phyloP scores from a whole-genome alignment of 2,329 filamentous ascomycete species.

The Trichoderma atrobrunneum region DNA sequence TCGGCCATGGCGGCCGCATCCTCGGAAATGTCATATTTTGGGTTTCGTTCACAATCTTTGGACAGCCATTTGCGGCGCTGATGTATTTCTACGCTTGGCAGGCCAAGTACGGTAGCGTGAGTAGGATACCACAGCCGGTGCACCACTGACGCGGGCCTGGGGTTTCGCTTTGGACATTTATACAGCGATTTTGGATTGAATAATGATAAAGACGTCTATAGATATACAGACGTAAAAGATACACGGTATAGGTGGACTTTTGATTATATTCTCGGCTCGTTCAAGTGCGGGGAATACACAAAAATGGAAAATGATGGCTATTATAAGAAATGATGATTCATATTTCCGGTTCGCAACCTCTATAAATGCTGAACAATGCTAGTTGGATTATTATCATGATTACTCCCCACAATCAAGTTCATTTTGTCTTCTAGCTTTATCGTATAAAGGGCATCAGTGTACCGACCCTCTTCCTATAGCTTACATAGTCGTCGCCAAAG shows the following conservation, averaged over 20 bases:
- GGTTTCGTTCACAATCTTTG: conserved; percentile 92
- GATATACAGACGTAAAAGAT: not conserved
- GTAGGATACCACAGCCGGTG: conserved; percentile 31
- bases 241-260: not conserved
- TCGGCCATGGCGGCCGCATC: conserved; percentile 66
- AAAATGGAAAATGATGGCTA: not conserved
- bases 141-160: not conserved
- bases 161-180: not conserved
- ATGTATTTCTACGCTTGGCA: conserved; percentile 99
- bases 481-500: conserved; percentile 77
- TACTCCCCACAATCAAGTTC: not conserved
- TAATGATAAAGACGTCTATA: not conserved
- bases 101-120: conserved; percentile 89
- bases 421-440: conserved; percentile 20
- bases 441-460: conserved; percentile 73
- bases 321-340: not conserved
- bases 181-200: not conserved
- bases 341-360: not conserved
- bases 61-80: conserved; percentile 87
- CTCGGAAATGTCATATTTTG: conserved; percentile 94
- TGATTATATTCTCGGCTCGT: not conserved
- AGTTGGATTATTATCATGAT: not conserved
- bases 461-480: conserved; percentile 67
- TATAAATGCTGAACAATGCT: not conserved
- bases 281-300: not conserved